phyloP scores from a whole-genome alignment of 371 early-diverging fungal genomes.

The Haplosporangium sp. region DNA sequence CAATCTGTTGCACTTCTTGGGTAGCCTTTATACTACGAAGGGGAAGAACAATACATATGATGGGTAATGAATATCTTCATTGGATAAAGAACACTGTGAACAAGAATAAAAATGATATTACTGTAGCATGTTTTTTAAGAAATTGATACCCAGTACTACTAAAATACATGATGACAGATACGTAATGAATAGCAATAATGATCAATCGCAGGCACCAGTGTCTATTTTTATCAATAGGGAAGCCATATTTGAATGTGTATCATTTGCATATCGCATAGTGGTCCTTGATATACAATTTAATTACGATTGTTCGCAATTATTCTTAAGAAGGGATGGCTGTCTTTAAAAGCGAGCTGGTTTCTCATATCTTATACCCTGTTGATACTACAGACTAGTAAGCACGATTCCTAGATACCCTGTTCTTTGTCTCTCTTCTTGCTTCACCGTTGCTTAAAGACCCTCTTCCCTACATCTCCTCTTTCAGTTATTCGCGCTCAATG shows the following conservation, averaged over 20 bases:
- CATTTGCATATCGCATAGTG: not conserved
- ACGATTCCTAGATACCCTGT: not conserved
- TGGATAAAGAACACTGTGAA: too few relatives aligned
- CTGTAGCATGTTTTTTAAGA: too few relatives aligned
- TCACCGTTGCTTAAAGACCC: not conserved
- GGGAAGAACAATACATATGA: too few relatives aligned
- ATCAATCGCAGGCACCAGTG: not conserved
- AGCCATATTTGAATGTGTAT: not conserved
- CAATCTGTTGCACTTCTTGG: too few relatives aligned
- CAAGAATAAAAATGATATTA: too few relatives aligned
- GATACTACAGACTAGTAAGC: not conserved
- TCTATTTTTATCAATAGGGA: slow-evolving; percentile 1
- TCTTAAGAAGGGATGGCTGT: not conserved
- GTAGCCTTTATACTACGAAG: too few relatives aligned
- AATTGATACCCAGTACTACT: not conserved
- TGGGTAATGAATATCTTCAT: too few relatives aligned
- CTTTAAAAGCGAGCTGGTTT: slow-evolving; percentile 2
- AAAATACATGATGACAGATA: not conserved
- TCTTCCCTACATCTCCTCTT: not conserved
- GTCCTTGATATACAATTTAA: not conserved
- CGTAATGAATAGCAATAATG: not conserved
- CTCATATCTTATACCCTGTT: not conserved
- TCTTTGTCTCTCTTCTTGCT: not conserved
- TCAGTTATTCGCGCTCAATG: not conserved
- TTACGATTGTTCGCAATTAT: slow-evolving; percentile 2